These are phyloP conservation scores for Guyanaporus albipodus DNA, from an alignment of 768 basidiomycete genomes.

Conservation along the genomic window DNA sequence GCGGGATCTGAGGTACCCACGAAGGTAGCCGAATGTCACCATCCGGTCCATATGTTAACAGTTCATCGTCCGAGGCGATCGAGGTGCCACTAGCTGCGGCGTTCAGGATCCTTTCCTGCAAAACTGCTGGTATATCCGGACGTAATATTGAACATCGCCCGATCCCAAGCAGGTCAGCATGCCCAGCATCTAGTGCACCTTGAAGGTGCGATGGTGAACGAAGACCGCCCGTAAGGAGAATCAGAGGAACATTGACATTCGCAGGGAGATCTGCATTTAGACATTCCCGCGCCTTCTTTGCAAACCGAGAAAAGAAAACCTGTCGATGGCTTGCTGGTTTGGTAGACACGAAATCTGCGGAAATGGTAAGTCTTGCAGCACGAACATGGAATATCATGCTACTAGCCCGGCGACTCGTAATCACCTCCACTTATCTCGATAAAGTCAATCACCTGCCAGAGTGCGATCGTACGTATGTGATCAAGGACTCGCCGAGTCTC, in stretches of 20 bases:
- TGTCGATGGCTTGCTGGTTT: slow-evolving; percentile 44
- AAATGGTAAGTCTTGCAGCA: not conserved
- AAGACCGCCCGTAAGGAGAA: slow-evolving; percentile 82
- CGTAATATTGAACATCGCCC: slow-evolving; percentile 61
- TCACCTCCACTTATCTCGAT: slow-evolving; percentile 87
- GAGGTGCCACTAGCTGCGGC: slow-evolving; percentile 4
- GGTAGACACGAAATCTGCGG: slow-evolving; percentile 42
- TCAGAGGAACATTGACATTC: slow-evolving; percentile 42
- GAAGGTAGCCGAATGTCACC: slow-evolving; percentile 15
- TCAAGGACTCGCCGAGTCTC: slow-evolving; percentile 44
- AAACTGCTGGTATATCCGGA: slow-evolving; percentile 53
- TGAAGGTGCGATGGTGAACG: slow-evolving; percentile 53
- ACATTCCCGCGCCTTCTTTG: slow-evolving; percentile 48
- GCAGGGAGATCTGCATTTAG: slow-evolving; percentile 35
- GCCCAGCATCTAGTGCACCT: slow-evolving; percentile 45
- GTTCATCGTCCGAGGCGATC: slow-evolving; percentile 22
- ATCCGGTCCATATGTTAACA: slow-evolving; percentile 41
- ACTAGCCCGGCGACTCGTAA: slow-evolving; percentile 72
- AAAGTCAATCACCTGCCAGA: slow-evolving; percentile 70
- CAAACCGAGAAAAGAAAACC: slow-evolving; percentile 69
- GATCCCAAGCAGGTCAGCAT: slow-evolving; percentile 75
- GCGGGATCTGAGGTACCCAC: slow-evolving; percentile 44
- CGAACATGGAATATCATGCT: not conserved
- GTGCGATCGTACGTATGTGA: slow-evolving; percentile 57
- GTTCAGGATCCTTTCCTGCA: slow-evolving; percentile 22